phyloP scores from a whole-genome alignment of 148 eudicot species.

The Persicaria tinctoria region DNA sequence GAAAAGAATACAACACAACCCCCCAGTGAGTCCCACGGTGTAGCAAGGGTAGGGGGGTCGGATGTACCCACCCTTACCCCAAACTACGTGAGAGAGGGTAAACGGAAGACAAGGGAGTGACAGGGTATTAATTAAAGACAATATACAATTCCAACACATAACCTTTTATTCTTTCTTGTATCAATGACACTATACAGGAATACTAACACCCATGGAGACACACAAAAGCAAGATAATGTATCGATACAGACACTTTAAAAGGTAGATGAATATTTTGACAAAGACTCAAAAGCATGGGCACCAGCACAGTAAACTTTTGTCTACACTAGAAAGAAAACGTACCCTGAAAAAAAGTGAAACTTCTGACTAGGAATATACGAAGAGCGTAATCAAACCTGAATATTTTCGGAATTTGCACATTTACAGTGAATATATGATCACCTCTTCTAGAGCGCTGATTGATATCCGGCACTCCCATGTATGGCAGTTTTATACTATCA shows the following conservation, averaged over 20 bases:
- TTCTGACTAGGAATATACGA: constrained; percentile 3
- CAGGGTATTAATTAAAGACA: background rate
- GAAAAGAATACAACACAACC: background rate
- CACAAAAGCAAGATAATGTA: background rate
- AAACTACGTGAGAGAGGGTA: no score
- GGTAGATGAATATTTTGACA: background rate
- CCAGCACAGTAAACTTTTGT: background rate
- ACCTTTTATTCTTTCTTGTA: background rate
- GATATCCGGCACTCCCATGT: constrained; percentile 72
- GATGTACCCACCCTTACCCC: no score
- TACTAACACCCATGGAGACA: background rate
- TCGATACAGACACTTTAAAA: background rate
- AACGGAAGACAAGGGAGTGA: no score
- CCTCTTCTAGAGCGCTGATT: constrained; percentile 57
- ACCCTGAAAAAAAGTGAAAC: background rate
- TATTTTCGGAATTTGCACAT: constrained; percentile 58
- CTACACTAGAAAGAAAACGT: background rate
- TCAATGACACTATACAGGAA: background rate
- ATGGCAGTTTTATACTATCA: constrained; percentile 47
- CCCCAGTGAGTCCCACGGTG: no score
- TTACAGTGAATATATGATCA: constrained; percentile 73
- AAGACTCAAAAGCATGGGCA: background rate
- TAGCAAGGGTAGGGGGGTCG: no score
- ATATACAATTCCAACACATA: background rate
- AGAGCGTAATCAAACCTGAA: constrained; percentile 46